phyloP scores from a whole-genome alignment of 2,329 filamentous ascomycete genomes.

The Beauveria rudraprayagi region DNA sequence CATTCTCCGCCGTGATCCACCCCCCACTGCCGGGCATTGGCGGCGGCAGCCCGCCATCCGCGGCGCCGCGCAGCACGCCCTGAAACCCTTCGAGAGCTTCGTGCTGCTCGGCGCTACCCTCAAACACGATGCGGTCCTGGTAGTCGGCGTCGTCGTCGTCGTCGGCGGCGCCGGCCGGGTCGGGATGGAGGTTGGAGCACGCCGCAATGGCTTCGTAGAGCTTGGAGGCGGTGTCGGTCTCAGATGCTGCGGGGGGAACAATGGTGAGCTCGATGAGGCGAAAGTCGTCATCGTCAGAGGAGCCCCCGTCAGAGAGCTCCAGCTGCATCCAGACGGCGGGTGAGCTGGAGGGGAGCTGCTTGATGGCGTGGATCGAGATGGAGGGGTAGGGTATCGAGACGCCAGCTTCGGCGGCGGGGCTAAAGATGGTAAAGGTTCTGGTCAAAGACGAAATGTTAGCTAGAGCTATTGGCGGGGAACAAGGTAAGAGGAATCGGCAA shows the following conservation, averaged over 20 bases:
- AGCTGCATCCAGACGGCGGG: constrained; percentile 60
- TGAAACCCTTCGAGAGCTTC: constrained; percentile 47
- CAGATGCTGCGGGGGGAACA: constrained; percentile 36
- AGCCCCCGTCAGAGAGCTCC: constrained; percentile 51
- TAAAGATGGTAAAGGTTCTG: constrained; percentile 54
- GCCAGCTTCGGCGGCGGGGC: constrained; percentile 46
- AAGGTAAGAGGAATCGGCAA: no score
- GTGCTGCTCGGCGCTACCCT: constrained; percentile 39
- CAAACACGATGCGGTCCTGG: constrained; percentile 49
- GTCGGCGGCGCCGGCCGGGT: constrained; percentile 48
- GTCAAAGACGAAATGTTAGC: background rate
- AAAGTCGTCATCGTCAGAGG: constrained; percentile 49
- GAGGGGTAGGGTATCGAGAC: constrained; percentile 64
- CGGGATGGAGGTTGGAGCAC: constrained; percentile 70
- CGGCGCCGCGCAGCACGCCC: constrained; percentile 40
- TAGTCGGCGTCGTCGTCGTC: constrained; percentile 47
- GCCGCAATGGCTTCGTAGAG: constrained; percentile 64
- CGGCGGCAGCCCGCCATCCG: constrained; percentile 49
- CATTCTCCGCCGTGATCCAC: constrained; percentile 90
- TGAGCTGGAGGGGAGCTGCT: constrained; percentile 39
- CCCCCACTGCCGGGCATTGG: constrained; percentile 66
- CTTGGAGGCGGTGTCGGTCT: constrained; percentile 22
- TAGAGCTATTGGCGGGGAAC: background rate
- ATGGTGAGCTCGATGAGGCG: constrained; percentile 61
- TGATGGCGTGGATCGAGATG: constrained; percentile 68